Evolutionary conservation across 176 grass and related monocot species (phyloP), one percentile per base, ranked within the genome.

Genomic region (Urochloa ruziziensis): DNA sequence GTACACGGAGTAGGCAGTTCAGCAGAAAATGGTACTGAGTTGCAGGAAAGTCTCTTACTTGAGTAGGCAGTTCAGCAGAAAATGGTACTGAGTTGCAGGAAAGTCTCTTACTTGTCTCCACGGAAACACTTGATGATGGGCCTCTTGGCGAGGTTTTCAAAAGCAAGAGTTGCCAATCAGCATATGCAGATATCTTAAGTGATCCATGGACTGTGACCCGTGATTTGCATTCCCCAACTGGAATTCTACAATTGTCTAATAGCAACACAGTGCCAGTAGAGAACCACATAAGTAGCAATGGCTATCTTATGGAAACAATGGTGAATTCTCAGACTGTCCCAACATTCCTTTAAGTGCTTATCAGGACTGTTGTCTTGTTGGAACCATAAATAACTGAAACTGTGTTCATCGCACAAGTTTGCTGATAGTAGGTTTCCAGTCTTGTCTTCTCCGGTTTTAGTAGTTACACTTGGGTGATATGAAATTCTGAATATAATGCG

Each of bases 111-210:
- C 83, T 86, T 5, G 67, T 92, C 40, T 88, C 74, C 19, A 88
- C 86, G 84, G 95, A 93, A 68, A 87, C 95, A 70, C 88, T 91
- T 40, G 81, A 94, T 23, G 92, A 89, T n/a, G 95, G 95, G 34
- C 95, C 95, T 81, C 62, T 97, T 62, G 95, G 92, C 29, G 95
- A 97, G 84, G 91, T 93, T 72, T 89, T 95, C 84, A 90, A 80
- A 79, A 91, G 70, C 53, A 94, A 81, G 57, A 93, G 71, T 83
- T 86, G 66, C 30, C 87, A 77, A 40, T 70, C 73, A 60, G 53
- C 78, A n/a, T 94, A 83, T 76, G 75, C 52, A 58, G 76, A 84
- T 70, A 71, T 91, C 62, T 70, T 80, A 49, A 84, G 54, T 28
- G 89, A 91, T 9, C 54, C 86, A 73, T 91, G 80, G 92, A 87